These are phyloP conservation scores for Xanthoconium separans DNA, from an alignment of 1,284 basidiomycete genomes.

Conservation along the genomic window DNA sequence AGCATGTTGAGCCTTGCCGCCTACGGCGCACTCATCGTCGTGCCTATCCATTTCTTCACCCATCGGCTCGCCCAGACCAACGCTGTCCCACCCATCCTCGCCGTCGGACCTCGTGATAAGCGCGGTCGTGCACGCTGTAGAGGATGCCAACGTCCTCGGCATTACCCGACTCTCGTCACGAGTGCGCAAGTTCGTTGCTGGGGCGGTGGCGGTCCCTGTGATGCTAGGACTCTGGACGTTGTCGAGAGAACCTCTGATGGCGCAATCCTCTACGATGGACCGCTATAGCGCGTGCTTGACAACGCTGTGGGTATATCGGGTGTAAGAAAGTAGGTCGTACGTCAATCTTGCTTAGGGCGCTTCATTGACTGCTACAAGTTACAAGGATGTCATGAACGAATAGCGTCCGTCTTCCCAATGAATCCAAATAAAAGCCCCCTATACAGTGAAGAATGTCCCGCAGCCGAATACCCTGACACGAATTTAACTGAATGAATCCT, in stretches of 20 bases:
- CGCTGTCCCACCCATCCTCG: constrained; percentile 45
- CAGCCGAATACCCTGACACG: too few species aligned
- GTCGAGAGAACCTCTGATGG: constrained; percentile 55
- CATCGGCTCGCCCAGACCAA: constrained; percentile 52
- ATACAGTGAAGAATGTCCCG: too few species aligned
- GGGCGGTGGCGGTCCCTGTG: constrained; percentile 45
- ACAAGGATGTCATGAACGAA: too few species aligned
- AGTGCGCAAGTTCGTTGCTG: constrained; percentile 34
- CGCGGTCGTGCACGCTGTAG: constrained; percentile 54
- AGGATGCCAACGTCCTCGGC: constrained; percentile 57
- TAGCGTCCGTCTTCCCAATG: too few species aligned
- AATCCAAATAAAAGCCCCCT: too few species aligned
- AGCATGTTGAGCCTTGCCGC: constrained; percentile 55
- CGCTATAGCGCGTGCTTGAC: constrained; percentile 39
- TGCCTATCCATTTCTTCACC: constrained; percentile 62
- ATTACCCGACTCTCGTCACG: constrained; percentile 31
- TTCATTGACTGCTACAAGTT: neutral
- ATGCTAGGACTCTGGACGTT: constrained; percentile 53
- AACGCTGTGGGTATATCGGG: constrained; percentile 25
- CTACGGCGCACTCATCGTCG: constrained; percentile 51
- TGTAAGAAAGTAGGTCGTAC: constrained; percentile 8
- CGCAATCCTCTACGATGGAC: constrained; percentile 47
- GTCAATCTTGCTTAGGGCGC: neutral
- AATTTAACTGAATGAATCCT: too few species aligned
- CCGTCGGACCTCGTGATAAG: constrained; percentile 60